Evolutionary conservation across 768 basidiomycete species (phyloP).

Genomic region (Kwoniella bestiolae): DNA sequence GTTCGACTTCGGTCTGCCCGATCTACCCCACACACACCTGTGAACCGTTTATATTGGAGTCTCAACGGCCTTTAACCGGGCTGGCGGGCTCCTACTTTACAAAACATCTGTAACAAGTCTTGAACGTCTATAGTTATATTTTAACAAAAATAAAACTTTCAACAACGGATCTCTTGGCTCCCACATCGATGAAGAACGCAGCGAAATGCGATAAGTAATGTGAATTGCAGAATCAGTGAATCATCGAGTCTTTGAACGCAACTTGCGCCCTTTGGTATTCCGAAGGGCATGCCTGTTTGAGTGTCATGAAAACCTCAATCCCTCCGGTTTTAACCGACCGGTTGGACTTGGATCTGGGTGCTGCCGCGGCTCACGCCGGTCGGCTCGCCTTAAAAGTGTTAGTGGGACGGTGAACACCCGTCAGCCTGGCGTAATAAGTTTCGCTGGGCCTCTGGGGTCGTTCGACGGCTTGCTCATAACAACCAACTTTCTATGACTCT

Average conservation of each 20-base stretch:
- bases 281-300: slow-evolving; percentile 69
- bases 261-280: slow-evolving; percentile 77
- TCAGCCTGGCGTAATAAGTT: slow-evolving; percentile 63
- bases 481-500: slow-evolving; percentile 47
- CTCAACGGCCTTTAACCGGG: slow-evolving; percentile 39
- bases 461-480: slow-evolving; percentile 42
- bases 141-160: slow-evolving; percentile 61
- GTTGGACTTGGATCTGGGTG: slow-evolving; percentile 41
- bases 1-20: slow-evolving; percentile 63
- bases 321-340: slow-evolving; percentile 28
- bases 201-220: slow-evolving; percentile 80
- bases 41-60: slow-evolving; percentile 55
- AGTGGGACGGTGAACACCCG: slow-evolving; percentile 56
- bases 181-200: slow-evolving; percentile 79
- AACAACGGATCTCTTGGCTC: slow-evolving; percentile 76
- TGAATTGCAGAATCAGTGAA: slow-evolving; percentile 70
- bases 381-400: slow-evolving; percentile 69
- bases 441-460: slow-evolving; percentile 27
- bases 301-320: slow-evolving; percentile 61
- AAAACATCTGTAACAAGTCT: slow-evolving; percentile 35
- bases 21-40: slow-evolving; percentile 61
- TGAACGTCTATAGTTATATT: slow-evolving; percentile 44
- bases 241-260: slow-evolving; percentile 64
- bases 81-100: slow-evolving; percentile 14
- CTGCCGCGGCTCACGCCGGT: slow-evolving; percentile 61